Base-by-base conservation (phyloP, 148 eudicot species). In the Rhododendron kiyosumense region DNA sequence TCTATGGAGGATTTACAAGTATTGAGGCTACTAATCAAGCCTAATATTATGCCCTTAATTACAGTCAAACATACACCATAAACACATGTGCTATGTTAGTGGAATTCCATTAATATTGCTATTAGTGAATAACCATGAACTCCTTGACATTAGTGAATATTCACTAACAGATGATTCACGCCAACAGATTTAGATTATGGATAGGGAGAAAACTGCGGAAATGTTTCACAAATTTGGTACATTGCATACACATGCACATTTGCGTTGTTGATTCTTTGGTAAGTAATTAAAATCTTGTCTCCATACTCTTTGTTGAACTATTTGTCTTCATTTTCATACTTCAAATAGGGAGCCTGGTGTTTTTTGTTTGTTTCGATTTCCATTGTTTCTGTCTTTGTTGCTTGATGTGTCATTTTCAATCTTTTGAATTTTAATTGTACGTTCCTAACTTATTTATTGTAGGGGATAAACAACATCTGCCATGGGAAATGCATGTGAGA, bases 401-500 rank as follows among this genome's bases (percentile, higher is more conserved):
- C 69, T 28, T 12, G 59, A 59, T 67, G 77, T 79, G 17, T 46
- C 79, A 43, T 22, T 24, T 20, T 13, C 0, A 20, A 36, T 83
- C 63, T 7, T 34, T 28, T 13, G 41, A 2, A 11, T 79, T 30
- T 84, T 9, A 14, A n/a, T 79, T 8, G 74, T n/a, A 10, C 51
- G 79, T 69, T 28, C 83, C 85, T 77, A 30, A 51, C 14, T 38
- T 85, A 65, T 54, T 87, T 87, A 28, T 11, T 89, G 85, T 85
- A 94, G 98, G 96, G 96, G 99, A 96, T 84, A 96, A 95, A 85
- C 96, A 94, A 86, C 98, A 98, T 84, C 89, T 96, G 69, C 96
- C 94, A 3, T 95, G 98, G 98, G 97, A 95, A 89, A 96, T 96
- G 97, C 99, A 98, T 61, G 97, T 94, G 49, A 92, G 99, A 89